A percentile compares a stretch with the other conserved stretches of the same genome.
Evolutionary conservation across 495 filamentous ascomycete species (phyloP).

Genomic region (Neurospora sp.): DNA sequence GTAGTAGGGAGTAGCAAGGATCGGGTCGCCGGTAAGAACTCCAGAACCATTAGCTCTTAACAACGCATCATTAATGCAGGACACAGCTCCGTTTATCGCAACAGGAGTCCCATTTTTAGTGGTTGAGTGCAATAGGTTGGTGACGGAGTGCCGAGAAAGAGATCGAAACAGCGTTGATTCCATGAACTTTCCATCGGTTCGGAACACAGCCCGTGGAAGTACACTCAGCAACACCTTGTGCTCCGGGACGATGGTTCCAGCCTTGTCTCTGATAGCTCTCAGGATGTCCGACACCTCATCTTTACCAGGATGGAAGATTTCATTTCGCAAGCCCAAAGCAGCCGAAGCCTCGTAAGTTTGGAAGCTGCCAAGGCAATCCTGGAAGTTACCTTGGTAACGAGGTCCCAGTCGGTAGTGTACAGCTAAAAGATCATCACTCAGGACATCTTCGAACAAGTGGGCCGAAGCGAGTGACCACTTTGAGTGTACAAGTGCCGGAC

Average conservation of each 20-base stretch:
- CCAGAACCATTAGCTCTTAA: conserved; percentile 67
- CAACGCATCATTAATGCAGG: conserved; percentile 82
- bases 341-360: conserved; percentile 97
- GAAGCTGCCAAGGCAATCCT: conserved; percentile 91
- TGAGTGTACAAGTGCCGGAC: conserved; percentile 62
- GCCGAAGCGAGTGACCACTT: conserved; percentile 84
- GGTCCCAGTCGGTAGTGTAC: conserved; percentile 85
- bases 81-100: conserved; percentile 79
- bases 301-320: conserved; percentile 81
- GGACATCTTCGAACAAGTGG: conserved; percentile 75
- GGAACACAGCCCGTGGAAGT: conserved; percentile 65
- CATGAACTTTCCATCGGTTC: conserved; percentile 62
- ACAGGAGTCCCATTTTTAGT: conserved; percentile 65
- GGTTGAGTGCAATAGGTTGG: conserved; percentile 60
- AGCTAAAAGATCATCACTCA: conserved; percentile 85
- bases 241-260: conserved; percentile 71
- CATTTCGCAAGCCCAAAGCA: conserved; percentile 79
- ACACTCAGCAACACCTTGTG: conserved; percentile 76
- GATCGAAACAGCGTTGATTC: conserved; percentile 66
- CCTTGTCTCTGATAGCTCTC: conserved; percentile 73
- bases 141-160: conserved; percentile 63
- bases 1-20: conserved; percentile 65
- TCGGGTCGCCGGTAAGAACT: conserved; percentile 74
- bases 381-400: conserved; percentile 89
- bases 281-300: conserved; percentile 89